These are phyloP conservation scores for Aspergillus tanneri DNA, from an alignment of 2,329 filamentous ascomycete genomes.

Conservation along the genomic window DNA sequence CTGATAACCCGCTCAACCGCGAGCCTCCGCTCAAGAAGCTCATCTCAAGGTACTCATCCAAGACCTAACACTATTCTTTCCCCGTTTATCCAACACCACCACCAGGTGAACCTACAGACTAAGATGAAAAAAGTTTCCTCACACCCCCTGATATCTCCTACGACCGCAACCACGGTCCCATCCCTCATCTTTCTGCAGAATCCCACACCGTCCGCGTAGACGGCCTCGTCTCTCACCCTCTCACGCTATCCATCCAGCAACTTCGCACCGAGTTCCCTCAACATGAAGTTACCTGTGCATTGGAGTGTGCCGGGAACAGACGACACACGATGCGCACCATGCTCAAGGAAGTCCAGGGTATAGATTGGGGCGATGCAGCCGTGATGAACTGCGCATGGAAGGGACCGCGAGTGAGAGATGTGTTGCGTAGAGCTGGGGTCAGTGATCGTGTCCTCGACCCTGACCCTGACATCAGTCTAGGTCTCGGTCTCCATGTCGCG, in stretches of 20 bases:
- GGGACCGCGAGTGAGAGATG: conserved; percentile 54
- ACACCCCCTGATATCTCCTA: conserved; percentile 53
- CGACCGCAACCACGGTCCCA: conserved; percentile 58
- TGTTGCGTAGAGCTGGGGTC: conserved; percentile 50
- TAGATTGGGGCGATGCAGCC: conserved; percentile 61
- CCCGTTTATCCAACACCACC: no score
- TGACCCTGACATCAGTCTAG: no score
- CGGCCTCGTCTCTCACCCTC: conserved; percentile 47
- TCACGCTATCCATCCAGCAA: conserved; percentile 49
- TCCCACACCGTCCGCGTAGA: conserved; percentile 49
- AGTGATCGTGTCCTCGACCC: no score
- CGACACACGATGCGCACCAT: conserved; percentile 61
- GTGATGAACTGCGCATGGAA: conserved; percentile 62
- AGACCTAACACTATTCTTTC: no score
- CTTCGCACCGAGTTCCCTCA: conserved; percentile 52
- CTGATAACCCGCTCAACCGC: no score
- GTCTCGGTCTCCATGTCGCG: conserved; percentile 52
- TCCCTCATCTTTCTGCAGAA: conserved; percentile 48
- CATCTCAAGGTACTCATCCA: conserved; percentile 30
- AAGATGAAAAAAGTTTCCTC: conserved; percentile 46
- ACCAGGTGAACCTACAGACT: neutral
- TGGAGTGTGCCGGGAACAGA: conserved; percentile 62
- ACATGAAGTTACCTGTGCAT: conserved; percentile 55
- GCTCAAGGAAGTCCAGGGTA: conserved; percentile 58
- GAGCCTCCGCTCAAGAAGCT: conserved; percentile 33